Evolutionary conservation across 2,329 filamentous ascomycete genomes (phyloP), one percentile per base, ranked within the genome.

Genomic region (Penicillium sp.): DNA sequence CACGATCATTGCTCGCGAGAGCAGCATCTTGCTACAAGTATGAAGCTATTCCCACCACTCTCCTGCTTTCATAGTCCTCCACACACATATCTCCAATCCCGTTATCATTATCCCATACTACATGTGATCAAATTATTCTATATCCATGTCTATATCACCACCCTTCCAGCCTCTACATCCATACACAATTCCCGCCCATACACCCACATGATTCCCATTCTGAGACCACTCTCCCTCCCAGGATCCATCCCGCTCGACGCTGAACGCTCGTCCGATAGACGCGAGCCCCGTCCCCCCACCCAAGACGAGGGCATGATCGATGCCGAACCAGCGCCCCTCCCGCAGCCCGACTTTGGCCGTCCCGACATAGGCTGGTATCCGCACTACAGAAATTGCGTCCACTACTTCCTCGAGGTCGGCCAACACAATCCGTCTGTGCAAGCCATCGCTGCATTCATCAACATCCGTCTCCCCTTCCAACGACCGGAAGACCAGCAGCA

Each of bases 381-480:
- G 14, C 89, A 90, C 60, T 96, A 96, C 74, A 88, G 92, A 76
- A 91, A 87, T 60, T 98, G 94, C 78, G 85, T 93, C 67, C 87
- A 87, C 61, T 95, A 93, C 79, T 99, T 98, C 71, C 81, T 98
- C 72, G 90, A 97, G 69, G 87, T 92, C 68, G 91, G 92, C 14
- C 94, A 99, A 76, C 87, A 96, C 75, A 88, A 87, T 57, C 83
- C 83, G 13, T 84, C 87, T 4, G 91, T 96, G 8, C 93, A 97
- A 78, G 91, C 93, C 6, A 84, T 97, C 46, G 92, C 93, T 14
- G 91, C 93, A 4, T 92, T 95, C 76, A 82, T 97, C 79, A 98
- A 98, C 77, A 97, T 98, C 73, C 87, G 88, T 63, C 84, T 98
- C 0, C 95, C 95, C 1, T 95, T 87, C 74, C 93, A 98, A 76